A percentile compares a stretch with the other conserved stretches of the same genome.
phyloP scores from a whole-genome alignment of 192 early-diverging fungal genomes.

The Pecoramyces ruminantium region DNA sequence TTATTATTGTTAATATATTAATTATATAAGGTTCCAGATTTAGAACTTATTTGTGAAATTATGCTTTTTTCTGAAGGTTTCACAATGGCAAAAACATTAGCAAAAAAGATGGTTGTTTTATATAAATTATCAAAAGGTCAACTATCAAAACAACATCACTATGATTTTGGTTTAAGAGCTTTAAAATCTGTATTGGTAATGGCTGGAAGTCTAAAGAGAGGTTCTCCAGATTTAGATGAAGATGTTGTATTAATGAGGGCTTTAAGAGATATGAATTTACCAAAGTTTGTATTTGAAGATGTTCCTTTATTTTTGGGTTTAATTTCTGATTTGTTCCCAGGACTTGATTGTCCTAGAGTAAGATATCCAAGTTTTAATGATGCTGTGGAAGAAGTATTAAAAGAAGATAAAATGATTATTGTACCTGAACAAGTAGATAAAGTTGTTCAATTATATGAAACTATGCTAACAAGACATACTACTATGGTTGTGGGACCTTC shows the following conservation, averaged over 20 bases:
- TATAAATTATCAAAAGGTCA: slow-evolving; percentile 42
- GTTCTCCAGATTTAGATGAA: slow-evolving; percentile 36
- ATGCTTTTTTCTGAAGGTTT: slow-evolving; percentile 59
- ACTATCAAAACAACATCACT: slow-evolving; percentile 41
- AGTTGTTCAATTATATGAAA: slow-evolving; percentile 42
- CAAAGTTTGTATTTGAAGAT: slow-evolving; percentile 47
- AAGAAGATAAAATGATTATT: slow-evolving; percentile 29
- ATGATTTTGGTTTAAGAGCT: slow-evolving; percentile 40
- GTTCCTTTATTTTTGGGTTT: slow-evolving; percentile 39
- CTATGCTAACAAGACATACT: slow-evolving; percentile 41
- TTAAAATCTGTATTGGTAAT: slow-evolving; percentile 41
- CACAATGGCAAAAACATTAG: slow-evolving; percentile 48
- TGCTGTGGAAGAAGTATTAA: slow-evolving; percentile 35
- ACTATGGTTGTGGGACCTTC: slow-evolving; percentile 40
- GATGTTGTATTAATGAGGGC: slow-evolving; percentile 45
- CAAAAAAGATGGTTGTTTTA: slow-evolving; percentile 51
- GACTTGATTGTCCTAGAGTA: slow-evolving; percentile 41
- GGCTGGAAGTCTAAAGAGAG: slow-evolving; percentile 39
- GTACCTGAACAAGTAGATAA: slow-evolving; percentile 45
- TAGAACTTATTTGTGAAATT: slow-evolving; percentile 30
- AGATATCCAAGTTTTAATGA: slow-evolving; percentile 46
- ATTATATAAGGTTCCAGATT: background rate
- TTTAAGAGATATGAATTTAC: slow-evolving; percentile 41
- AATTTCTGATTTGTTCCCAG: slow-evolving; percentile 37
- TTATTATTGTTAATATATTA: no score